These are phyloP conservation scores for Pontederia paniculata DNA, from an alignment of 176 grass and related monocot genomes.

Conservation along the genomic window DNA sequence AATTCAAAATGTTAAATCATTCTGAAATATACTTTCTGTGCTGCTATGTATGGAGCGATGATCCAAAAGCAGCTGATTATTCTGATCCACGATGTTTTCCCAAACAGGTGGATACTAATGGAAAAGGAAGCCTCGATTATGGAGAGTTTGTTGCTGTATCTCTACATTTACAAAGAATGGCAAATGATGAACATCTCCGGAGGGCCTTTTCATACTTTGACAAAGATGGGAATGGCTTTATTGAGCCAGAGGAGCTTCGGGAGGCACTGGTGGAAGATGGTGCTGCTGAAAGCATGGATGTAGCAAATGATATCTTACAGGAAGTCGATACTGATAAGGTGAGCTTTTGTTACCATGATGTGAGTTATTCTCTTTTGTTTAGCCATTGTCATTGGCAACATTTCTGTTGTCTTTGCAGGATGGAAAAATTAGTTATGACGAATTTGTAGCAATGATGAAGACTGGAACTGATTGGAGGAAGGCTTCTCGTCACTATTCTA, in stretches of 20 bases:
- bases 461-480: constrained; percentile 98
- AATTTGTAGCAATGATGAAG: constrained; percentile 99
- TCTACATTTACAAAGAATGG: constrained; percentile 97
- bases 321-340: constrained; percentile 99
- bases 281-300: constrained; percentile 66
- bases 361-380: background rate
- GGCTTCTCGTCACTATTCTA: constrained; percentile 95
- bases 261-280: constrained; percentile 75
- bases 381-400: constrained; percentile 3
- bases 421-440: constrained; percentile 90
- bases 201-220: constrained; percentile 90
- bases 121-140: constrained; percentile 73
- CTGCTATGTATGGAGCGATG: background rate
- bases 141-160: constrained; percentile 85
- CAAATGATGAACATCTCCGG: constrained; percentile 86
- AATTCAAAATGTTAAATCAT: background rate
- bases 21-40: background rate
- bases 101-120: constrained; percentile 81
- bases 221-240: constrained; percentile 84
- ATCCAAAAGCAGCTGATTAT: background rate
- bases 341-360: background rate
- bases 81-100: constrained; percentile 15
- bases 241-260: constrained; percentile 77
- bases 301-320: constrained; percentile 88
- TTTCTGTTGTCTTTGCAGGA: constrained; percentile 40